These are phyloP conservation scores for Fusarium nelsonii DNA, from an alignment of 2,329 filamentous ascomycete genomes.

Conservation along the genomic window DNA sequence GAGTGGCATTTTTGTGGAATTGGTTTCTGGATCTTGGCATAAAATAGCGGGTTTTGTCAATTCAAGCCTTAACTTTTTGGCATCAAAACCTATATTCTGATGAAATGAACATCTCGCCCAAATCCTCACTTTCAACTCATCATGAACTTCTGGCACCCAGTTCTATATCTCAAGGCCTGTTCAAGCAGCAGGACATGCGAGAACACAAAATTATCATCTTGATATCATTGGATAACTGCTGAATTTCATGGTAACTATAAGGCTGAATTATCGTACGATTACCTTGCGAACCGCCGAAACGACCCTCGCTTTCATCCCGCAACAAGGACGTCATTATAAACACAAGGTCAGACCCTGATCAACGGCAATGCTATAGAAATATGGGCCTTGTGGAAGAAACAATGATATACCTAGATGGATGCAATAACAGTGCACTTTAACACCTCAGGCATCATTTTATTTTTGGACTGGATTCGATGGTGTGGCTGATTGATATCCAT, in stretches of 20 bases:
- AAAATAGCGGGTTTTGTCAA: neutral
- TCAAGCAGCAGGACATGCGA: neutral
- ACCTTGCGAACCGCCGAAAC: neutral
- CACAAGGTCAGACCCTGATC: neutral
- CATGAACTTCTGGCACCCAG: no score
- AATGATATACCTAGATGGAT: neutral
- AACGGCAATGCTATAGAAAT: neutral
- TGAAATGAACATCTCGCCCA: neutral
- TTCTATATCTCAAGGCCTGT: neutral
- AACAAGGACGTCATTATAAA: slow-evolving; percentile 7
- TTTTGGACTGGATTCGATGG: neutral
- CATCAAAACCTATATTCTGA: neutral
- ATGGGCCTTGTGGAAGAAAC: neutral
- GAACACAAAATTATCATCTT: neutral
- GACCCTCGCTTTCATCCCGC: neutral
- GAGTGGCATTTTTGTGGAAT: neutral
- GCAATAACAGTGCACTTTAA: neutral
- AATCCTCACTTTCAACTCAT: neutral
- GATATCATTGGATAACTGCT: slow-evolving; percentile 7
- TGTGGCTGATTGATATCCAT: slow-evolving; percentile 12
- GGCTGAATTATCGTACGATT: neutral
- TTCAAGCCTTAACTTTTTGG: neutral
- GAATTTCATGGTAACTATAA: neutral
- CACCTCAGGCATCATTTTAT: neutral
- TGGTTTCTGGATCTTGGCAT: neutral